Evolutionary conservation across 139 green algal genomes (phyloP).

Genomic region (Chlamydomonas sphaeroides): DNA sequence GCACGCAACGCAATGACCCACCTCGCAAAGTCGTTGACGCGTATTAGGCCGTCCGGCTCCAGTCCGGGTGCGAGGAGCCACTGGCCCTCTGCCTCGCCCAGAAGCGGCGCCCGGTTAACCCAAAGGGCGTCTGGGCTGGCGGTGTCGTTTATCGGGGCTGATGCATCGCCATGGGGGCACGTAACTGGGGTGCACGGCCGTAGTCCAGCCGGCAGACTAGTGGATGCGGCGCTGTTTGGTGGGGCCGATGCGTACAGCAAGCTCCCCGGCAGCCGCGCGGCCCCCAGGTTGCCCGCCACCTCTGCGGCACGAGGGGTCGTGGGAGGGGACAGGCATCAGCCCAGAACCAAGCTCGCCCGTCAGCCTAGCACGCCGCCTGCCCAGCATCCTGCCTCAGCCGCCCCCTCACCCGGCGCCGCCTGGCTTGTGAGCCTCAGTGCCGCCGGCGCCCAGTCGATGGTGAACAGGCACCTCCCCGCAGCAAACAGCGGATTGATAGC

Average conservation of each 20-base stretch:
- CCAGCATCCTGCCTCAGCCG: too few relatives aligned
- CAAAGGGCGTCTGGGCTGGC: background rate
- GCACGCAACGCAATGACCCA: background rate
- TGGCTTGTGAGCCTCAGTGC: background rate
- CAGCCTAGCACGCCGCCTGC: background rate
- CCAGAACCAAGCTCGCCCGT: background rate
- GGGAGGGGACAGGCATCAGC: too few relatives aligned
- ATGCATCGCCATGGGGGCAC: background rate
- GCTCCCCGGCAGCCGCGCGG: too few relatives aligned
- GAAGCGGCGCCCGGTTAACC: conserved; percentile 18
- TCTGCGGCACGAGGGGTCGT: too few relatives aligned
- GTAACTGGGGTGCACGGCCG: too few relatives aligned
- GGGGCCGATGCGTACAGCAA: too few relatives aligned
- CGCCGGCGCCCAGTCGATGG: conserved; percentile 11
- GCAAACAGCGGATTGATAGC: conserved; percentile 23
- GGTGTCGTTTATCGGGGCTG: background rate
- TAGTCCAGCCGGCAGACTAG: too few relatives aligned
- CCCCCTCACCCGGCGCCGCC: background rate
- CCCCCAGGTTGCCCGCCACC: too few relatives aligned
- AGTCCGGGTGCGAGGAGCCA: background rate
- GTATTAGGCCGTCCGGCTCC: background rate
- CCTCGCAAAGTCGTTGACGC: background rate
- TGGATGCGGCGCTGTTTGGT: too few relatives aligned
- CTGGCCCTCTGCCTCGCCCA: background rate
- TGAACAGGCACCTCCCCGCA: conserved; percentile 15